Base-by-base conservation (phyloP, 371 early-diverging fungal species). In the Apophysomyces variabilis region DNA sequence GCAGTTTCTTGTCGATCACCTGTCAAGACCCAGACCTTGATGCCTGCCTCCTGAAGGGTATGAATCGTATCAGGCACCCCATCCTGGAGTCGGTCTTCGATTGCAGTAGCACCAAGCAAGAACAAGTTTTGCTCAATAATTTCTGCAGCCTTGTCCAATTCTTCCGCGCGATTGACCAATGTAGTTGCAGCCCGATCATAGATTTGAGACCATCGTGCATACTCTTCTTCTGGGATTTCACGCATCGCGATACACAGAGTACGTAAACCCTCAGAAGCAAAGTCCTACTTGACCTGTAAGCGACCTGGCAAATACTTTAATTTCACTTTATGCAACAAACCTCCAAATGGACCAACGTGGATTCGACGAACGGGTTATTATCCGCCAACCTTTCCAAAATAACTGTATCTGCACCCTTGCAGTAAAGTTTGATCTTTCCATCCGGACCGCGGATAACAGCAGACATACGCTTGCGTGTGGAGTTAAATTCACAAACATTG, bases 351-450 rank as follows among this genome's bases (percentile, higher is more conserved):
- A 82, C 82, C 60, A 91, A 70, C 1, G 94, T 93, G 0, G 82
- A 70, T 50, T 93, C 95, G 54, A 92, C 90, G 84, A 90, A 94
- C 32, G 88, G 90, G 66, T 91, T 92, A 61, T 85, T 84, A 45
- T 88, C 85, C 6, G 87, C 88, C 65, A 99, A 73, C 14, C 98
- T 85, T 79, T 99, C 99, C 41, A 96, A 73, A 71, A 99, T 99
- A 12, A 99, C 97, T 0, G 97, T 96, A 76, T 99, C 99, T 12
- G 99, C 98, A 37, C 99, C 99, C 73, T 99, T 99, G 73, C 93
- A 93, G 85, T 95, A 96, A 56, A 99, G 78, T 71, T 92, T 92
- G 71, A 99, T 92, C 41, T 88, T 87, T 35, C 95, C 95, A 67
- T 96, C 95, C 3, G 97, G 94, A 45, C 89, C 85, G 21, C 97